These are phyloP conservation scores for Eucalyptus camaldulensis DNA, from an alignment of 345 rosid genomes.

Conservation along the genomic window DNA sequence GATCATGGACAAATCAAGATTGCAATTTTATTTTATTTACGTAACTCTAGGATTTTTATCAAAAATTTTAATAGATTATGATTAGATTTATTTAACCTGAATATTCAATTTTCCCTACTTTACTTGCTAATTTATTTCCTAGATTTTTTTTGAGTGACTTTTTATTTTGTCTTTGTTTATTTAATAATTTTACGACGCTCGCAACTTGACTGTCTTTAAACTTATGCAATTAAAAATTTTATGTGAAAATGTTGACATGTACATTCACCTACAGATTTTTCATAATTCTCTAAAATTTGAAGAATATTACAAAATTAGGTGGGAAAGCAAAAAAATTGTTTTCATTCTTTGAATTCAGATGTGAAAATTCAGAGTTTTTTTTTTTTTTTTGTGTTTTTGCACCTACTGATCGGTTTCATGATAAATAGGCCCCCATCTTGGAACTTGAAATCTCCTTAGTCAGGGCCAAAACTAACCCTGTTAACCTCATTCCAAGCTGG, in stretches of 20 bases:
- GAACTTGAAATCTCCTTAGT: background rate
- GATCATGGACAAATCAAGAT: too few relatives aligned
- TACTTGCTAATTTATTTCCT: background rate
- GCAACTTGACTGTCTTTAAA: background rate
- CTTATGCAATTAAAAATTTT: background rate
- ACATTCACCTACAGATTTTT: background rate
- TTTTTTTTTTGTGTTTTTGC: background rate
- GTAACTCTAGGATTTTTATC: background rate
- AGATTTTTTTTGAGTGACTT: background rate
- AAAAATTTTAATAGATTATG: too few relatives aligned
- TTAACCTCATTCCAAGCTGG: background rate
- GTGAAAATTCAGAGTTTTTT: background rate
- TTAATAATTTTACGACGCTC: rapidly evolving
- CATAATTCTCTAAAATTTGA: background rate
- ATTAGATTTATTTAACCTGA: background rate
- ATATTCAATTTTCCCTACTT: background rate
- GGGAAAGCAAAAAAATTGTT: background rate
- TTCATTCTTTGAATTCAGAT: background rate
- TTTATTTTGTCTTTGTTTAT: background rate
- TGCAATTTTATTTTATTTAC: too few relatives aligned
- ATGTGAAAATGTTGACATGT: background rate
- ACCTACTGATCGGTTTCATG: background rate
- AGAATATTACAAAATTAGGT: background rate
- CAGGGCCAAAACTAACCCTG: background rate
- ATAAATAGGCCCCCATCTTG: background rate